phyloP scores from a whole-genome alignment of 148 eudicot genomes.

The Amaranthus palmeri region DNA sequence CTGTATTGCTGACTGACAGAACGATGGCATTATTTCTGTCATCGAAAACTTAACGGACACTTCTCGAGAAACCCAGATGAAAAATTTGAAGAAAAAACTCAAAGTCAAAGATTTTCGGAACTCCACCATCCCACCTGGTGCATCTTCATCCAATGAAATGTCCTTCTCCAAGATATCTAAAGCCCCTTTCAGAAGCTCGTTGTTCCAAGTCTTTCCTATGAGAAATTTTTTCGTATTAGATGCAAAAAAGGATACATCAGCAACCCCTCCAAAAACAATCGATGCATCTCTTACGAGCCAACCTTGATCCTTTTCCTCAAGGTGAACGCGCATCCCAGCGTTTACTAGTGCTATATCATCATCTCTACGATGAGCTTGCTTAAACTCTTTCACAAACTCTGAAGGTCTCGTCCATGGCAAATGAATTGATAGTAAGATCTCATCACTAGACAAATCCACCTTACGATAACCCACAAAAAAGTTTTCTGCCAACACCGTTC shows the following conservation, averaged over 20 bases:
- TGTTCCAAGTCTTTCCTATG: slow-evolving; percentile 71
- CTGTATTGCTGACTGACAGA: slow-evolving; percentile 72
- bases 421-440: slow-evolving; percentile 73
- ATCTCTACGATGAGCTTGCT: slow-evolving; percentile 97
- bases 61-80: slow-evolving; percentile 69
- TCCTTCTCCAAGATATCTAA: slow-evolving; percentile 63
- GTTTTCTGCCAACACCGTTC: slow-evolving; percentile 65
- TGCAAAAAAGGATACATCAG: slow-evolving; percentile 69
- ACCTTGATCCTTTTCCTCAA: slow-evolving; percentile 51
- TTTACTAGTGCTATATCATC: slow-evolving; percentile 98
- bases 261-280: slow-evolving; percentile 94
- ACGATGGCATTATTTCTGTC: slow-evolving; percentile 41
- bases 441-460: slow-evolving; percentile 67
- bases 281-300: slow-evolving; percentile 89
- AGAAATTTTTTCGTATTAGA: slow-evolving; percentile 57
- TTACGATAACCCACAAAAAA: slow-evolving; percentile 91
- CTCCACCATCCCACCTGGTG: slow-evolving; percentile 99
- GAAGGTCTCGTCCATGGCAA: slow-evolving; percentile 77
- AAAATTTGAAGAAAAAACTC: slow-evolving; percentile 92
- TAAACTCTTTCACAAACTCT: slow-evolving; percentile 89
- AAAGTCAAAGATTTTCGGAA: slow-evolving; percentile 75
- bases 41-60: slow-evolving; percentile 49
- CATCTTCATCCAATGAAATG: slow-evolving; percentile 71
- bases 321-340: slow-evolving; percentile 88
- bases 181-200: slow-evolving; percentile 55